Evolutionary conservation across 495 filamentous ascomycete genomes (phyloP), one percentile per base, ranked within the genome.

Genomic region (Chaetomium tenue): DNA sequence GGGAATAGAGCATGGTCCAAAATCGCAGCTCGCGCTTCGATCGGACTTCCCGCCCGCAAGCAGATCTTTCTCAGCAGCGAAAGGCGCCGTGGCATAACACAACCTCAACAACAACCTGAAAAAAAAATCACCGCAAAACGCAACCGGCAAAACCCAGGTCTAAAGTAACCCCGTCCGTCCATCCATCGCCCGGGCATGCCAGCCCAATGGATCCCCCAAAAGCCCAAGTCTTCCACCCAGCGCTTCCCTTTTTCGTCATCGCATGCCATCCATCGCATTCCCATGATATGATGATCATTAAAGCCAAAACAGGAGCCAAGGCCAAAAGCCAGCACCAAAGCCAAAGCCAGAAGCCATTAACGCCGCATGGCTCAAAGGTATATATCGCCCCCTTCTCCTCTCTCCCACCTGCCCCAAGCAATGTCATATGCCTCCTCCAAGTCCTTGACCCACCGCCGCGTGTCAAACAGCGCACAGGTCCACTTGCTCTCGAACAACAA

Each of bases 381-480:
- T 64, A 99, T 94, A 83, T 99, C 94, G 53, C 94, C 92, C 39
- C 92, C 90, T 79, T 90, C 88, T 39, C 90, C 92, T 39, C 79
- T 82, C 39, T 91, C 95, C 92, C 92, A 98, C 70, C 84, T 82
- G 66, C 83, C 81, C 94, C 94, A 99, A 12, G 92, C 92, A 71
- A 87, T 84, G 63, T 89, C 86, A 72, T 97, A 98, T 22, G 92
- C 92, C 63, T 85, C 82, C 78, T 99, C 94, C 63, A 99, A 73
- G 80, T 98, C 93, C 46, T 82, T 79, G 48, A 99, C 94, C 94
- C 94, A 99, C 65, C 95, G 84, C 66, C 79, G 81, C 25, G 94
- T 99, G 76, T 99, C 89, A 75, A 98, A 99, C 44, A 98, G 81
- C 55, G 87, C 87, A 71, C 91, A 93, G 30, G 78, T 86, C 87